Evolutionary conservation across 164 flowering plant genomes (phyloP), one percentile per base, ranked within the genome.

Genomic region (Dillenia turbinata): DNA sequence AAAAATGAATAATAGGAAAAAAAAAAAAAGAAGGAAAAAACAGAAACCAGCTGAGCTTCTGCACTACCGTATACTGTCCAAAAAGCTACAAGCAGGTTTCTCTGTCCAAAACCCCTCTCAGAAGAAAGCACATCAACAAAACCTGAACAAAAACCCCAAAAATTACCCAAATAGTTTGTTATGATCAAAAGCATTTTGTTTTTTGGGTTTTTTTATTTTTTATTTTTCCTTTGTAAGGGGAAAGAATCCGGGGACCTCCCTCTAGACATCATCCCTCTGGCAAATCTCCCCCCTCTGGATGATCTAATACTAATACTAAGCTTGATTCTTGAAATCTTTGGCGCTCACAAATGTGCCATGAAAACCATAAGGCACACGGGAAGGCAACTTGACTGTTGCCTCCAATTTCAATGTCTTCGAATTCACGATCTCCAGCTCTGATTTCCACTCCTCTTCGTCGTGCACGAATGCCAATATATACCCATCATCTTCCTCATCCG

Each of bases 301-400:
- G 22, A 14, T 2, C 43, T 19, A 43, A 5, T 10, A 15, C 57
- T 24, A 19, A 33, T 15, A 49, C 14, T 52, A 76, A 4, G 68
- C 84, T 54, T 92, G 96, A 33, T 65, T 75, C 40, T 59, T 69
- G 57, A 89, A 64, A 10, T 88, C 91, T 15, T 76, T 68, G 15
- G 86, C 65, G 49, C 64, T 66, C 19, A 92, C 81, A 56, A 89
- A 92, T 1, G 98, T 92, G 12, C 98, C 98, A 59, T 89, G 98
- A 49, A 92, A 85, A 1, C 98, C 98, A 49, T 89, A 92, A 0
- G 98, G 98, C n/a, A 92, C 98, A 22, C 98, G 69, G 0, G 91
- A 77, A 2, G 92, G 95, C 16, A 92, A 67, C 72, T 75, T 73
- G 6, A 92, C 78, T 0, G 82, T 54, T 2, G 98, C 96, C 60